Percentiles rank a stretch among this genome's conserved stretches.
Conservation (phyloP, 164 flowering plant genomes). For the Vitis rotundifolia region DNA sequence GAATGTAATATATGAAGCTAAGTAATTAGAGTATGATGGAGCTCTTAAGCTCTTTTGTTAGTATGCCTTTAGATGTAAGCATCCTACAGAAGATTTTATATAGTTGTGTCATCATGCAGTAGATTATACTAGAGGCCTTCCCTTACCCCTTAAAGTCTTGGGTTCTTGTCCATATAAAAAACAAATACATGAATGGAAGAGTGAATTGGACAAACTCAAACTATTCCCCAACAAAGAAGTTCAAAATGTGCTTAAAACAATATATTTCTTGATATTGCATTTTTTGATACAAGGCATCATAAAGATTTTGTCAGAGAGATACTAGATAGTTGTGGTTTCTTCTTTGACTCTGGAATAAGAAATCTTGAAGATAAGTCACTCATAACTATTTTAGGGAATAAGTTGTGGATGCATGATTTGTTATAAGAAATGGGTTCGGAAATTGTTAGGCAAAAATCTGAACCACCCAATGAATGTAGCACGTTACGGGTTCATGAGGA, state of each 20-base stretch:
- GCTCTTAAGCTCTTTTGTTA: slow-evolving; percentile 10
- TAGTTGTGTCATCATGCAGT: background rate
- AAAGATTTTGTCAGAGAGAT: background rate
- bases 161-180: background rate
- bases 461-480: no score
- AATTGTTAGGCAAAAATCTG: no score
- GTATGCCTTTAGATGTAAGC: slow-evolving; percentile 2
- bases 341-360: no score
- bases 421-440: no score
- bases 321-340: no score
- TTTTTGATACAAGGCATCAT: background rate
- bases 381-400: no score
- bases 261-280: background rate
- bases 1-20: background rate
- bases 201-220: background rate
- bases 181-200: background rate
- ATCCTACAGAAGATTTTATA: background rate
- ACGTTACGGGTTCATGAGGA: no score
- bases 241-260: background rate
- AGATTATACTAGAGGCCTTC: slow-evolving; percentile 2
- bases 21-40: background rate
- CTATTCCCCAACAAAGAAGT: background rate
- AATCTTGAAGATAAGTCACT: no score
- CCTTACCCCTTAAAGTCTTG: slow-evolving; percentile 11
- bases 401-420: no score